These are phyloP conservation scores for Iberis pinnata DNA, from an alignment of 345 rosid genomes.

Conservation along the genomic window DNA sequence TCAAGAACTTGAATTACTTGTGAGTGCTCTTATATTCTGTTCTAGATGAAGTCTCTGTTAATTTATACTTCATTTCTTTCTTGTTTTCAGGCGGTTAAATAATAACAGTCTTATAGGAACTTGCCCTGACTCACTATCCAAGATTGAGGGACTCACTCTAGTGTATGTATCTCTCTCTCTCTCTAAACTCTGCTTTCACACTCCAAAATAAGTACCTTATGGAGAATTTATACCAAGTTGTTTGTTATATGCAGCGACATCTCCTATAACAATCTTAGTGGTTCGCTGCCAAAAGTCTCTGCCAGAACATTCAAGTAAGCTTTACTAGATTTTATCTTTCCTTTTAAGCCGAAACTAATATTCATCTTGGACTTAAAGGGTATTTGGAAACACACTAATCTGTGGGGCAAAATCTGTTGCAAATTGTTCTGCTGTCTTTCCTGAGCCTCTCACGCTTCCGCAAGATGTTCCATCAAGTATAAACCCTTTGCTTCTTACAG, in stretches of 20 bases:
- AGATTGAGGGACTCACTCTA: constrained; percentile 72
- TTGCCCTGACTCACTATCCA: constrained; percentile 74
- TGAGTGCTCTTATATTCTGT: constrained; percentile 43
- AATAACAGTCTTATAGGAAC: constrained; percentile 86
- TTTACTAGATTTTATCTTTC: neutral
- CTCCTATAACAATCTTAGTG: constrained; percentile 89
- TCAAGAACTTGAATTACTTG: constrained; percentile 77
- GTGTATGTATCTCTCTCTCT: constrained; percentile 73
- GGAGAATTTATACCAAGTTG: neutral
- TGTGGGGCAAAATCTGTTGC: constrained; percentile 61
- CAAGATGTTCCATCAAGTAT: constrained; percentile 63
- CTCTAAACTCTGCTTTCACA: neutral
- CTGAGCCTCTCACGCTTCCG: constrained; percentile 88
- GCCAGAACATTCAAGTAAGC: constrained; percentile 92
- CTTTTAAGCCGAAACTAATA: neutral
- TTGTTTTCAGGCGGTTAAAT: constrained; percentile 68
- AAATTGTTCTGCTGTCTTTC: constrained; percentile 81
- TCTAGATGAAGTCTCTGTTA: too few species aligned
- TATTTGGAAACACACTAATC: constrained; percentile 72
- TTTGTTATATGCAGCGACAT: constrained; percentile 55
- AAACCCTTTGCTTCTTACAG: neutral
- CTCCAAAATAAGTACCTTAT: neutral
- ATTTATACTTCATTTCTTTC: neutral
- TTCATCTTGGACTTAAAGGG: constrained; percentile 40
- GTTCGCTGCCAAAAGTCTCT: constrained; percentile 80